A percentile compares a stretch with the other conserved stretches of the same genome.
Evolutionary conservation across 2,329 filamentous ascomycete genomes (phyloP).

Genomic region (Cercospora beticola): DNA sequence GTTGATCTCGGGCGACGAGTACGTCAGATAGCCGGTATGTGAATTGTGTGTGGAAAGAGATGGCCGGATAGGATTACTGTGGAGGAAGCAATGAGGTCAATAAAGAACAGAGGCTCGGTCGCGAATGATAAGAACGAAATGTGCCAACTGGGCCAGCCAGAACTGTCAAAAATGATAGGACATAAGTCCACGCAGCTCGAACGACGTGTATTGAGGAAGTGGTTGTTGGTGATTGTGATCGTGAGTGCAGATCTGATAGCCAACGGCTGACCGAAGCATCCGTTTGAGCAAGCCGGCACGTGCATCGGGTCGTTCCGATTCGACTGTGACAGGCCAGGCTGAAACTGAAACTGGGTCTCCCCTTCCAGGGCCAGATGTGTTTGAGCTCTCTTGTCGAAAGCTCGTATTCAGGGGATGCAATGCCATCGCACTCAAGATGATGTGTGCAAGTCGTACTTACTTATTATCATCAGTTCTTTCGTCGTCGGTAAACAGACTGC

Average conservation of each 20-base stretch:
- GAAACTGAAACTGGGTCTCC: not conserved
- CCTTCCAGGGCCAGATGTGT: not conserved
- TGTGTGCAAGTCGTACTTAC: slow-evolving; percentile 30
- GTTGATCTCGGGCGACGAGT: slow-evolving; percentile 49
- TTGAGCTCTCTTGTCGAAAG: not conserved
- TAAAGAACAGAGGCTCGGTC: slow-evolving; percentile 4
- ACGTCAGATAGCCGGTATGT: slow-evolving; percentile 51
- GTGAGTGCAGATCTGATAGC: not conserved
- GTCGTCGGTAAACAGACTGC: slow-evolving; percentile 53
- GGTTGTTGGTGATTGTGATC: not conserved
- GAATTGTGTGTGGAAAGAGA: slow-evolving; percentile 48
- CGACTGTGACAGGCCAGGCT: not conserved
- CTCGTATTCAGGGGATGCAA: not conserved
- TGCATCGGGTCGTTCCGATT: not conserved
- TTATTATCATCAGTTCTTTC: slow-evolving; percentile 47
- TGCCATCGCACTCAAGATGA: not conserved
- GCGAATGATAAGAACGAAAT: not conserved
- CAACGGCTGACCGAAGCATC: not conserved
- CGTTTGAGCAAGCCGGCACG: not conserved
- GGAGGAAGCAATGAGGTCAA: slow-evolving; percentile 4
- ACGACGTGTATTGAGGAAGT: not conserved
- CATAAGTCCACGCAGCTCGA: not conserved
- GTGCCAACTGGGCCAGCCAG: slow-evolving; percentile 18
- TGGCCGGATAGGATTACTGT: slow-evolving; percentile 31
- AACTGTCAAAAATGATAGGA: not conserved